phyloP scores from a whole-genome alignment of 2,329 filamentous ascomycete species.

The Penicillium sp. region DNA sequence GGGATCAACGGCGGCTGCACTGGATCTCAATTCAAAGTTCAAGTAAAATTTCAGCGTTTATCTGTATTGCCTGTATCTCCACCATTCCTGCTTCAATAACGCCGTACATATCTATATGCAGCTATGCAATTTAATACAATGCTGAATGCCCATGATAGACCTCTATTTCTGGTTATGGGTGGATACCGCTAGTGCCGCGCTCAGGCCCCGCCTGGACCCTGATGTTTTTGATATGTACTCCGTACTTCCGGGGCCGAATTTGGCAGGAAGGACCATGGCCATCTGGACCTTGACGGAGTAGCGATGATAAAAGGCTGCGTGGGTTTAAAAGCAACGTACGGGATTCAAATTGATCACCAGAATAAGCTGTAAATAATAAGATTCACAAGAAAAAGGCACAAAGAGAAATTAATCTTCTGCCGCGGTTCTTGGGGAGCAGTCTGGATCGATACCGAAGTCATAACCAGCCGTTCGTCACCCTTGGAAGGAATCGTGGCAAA shows the following conservation, averaged over 20 bases:
- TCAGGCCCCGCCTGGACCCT: conserved; percentile 4
- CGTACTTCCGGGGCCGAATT: too few relatives aligned
- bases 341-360: conserved; percentile 7
- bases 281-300: too few relatives aligned
- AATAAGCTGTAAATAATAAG: background rate
- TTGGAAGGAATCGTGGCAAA: conserved; percentile 27
- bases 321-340: conserved; percentile 3
- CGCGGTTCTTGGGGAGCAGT: background rate
- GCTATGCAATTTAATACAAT: too few relatives aligned
- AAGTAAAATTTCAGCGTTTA: too few relatives aligned
- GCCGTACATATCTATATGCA: too few relatives aligned
- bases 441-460: conserved; percentile 4
- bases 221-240: too few relatives aligned
- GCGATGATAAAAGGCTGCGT: background rate
- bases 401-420: conserved; percentile 9
- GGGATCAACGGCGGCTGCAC: conserved; percentile 12
- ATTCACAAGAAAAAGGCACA: conserved; percentile 9
- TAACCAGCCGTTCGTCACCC: conserved; percentile 23
- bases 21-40: background rate
- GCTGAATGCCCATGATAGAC: too few relatives aligned
- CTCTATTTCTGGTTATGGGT: too few relatives aligned
- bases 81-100: too few relatives aligned
- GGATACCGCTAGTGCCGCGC: conserved; percentile 2
- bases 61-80: too few relatives aligned
- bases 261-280: too few relatives aligned